Base-by-base conservation (phyloP, 192 early-diverging fungal genomes). In the Dispira simplex region DNA sequence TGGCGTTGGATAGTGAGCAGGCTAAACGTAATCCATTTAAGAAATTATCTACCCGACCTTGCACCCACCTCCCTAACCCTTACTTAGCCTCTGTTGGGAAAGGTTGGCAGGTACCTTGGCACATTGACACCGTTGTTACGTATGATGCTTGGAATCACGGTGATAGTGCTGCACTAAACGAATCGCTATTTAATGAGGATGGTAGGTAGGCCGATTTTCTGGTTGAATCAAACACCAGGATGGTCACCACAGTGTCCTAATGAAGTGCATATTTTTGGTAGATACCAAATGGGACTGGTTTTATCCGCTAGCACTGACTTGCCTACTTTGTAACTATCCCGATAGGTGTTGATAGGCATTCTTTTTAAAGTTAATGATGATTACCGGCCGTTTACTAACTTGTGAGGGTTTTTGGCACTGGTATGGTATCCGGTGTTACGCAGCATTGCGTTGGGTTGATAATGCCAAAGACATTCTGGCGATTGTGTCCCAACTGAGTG, bases 141-240 rank as follows among this genome's bases (percentile, higher is more conserved):
- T 25, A 75, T 13, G 76, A 78, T 45, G 63, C 39, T 0, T 75
- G 70, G 62, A 72, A 75, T 66, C 76, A 78, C 49, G 76, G 76
- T 16, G 76, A 78, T 64, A 78, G 76, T 48, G 73, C 73, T 20
- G 44, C 69, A 8, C 44, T 66, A 1, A 78, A 78, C 56, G 25
- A 48, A 16, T 21, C 25, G 20, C 11, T n/a, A 2, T n/a, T n/a
- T n/a, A 1, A 4, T 25, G 6, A 48, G 2, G 18, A 32, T 4
- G 12, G 62, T 63, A 46, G 16, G 62, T 63, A 26, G 27, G 9
- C 27, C n/a, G 8, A 59, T 25, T 59, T 59, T 27, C 18, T 20
- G 9, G 27, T 59, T 21, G 1, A 39, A n/a, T 8, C 2, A 59
- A 5, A 59, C 20, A 9, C 16, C 18, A n/a, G 2, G 58, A 4